These are phyloP conservation scores for Hemileccinum rubropunctum DNA, from an alignment of 768 basidiomycete genomes.

Conservation along the genomic window DNA sequence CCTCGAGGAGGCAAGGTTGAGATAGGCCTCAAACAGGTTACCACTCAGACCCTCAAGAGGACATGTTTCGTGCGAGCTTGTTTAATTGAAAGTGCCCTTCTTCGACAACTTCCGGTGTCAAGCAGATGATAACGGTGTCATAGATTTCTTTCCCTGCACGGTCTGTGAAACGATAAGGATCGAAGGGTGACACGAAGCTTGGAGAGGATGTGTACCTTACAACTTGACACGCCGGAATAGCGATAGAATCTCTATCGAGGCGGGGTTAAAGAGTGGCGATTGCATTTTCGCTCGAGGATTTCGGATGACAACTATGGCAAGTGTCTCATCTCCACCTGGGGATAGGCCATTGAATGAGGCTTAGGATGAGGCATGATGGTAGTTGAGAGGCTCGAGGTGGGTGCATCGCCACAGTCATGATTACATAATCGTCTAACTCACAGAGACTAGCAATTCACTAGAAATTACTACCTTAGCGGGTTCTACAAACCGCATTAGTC, in stretches of 20 bases:
- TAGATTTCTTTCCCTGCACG: conserved; percentile 83
- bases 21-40: conserved; percentile 97
- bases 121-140: conserved; percentile 95
- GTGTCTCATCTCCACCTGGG: too few species aligned
- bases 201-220: conserved; percentile 56
- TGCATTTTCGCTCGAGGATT: too few species aligned
- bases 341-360: too few species aligned
- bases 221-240: conserved; percentile 96
- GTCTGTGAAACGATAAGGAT: conserved; percentile 4
- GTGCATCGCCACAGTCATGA: too few species aligned
- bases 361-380: too few species aligned
- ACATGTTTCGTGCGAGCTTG: conserved; percentile 99
- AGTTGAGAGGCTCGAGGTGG: too few species aligned
- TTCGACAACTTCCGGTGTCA: conserved; percentile 94
- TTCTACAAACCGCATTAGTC: neutral
- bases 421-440: too few species aligned
- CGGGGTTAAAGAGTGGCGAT: too few species aligned
- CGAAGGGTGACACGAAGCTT: neutral
- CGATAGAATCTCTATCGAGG: conserved; percentile 83
- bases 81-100: conserved; percentile 98
- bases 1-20: conserved; percentile 99
- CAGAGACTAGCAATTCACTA: too few species aligned
- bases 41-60: conserved; percentile 95
- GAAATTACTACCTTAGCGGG: too few species aligned
- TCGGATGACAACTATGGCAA: too few species aligned